Conservation (phyloP, 352 stramenopile species). For the Aphanomyces astaci region DNA sequence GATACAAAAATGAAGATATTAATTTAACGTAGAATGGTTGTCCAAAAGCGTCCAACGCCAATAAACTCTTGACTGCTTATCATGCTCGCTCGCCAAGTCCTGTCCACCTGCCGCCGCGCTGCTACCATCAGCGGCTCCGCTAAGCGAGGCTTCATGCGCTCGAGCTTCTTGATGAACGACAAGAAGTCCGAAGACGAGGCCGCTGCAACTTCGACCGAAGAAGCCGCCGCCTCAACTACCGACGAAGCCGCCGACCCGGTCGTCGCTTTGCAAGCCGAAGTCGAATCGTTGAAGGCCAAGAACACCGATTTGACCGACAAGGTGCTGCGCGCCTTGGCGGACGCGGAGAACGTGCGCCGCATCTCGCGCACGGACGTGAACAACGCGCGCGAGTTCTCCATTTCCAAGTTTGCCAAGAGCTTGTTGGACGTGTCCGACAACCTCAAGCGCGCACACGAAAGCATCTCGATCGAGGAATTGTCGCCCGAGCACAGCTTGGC, state of each 20-base stretch:
- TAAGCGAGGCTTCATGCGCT: conserved; percentile 14
- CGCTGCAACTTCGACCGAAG: conserved; percentile 19
- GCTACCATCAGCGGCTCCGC: background rate
- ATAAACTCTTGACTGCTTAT: conserved; percentile 4
- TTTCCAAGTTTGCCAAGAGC: conserved; percentile 94
- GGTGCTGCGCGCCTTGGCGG: conserved; percentile 87
- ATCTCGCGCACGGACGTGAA: conserved; percentile 92
- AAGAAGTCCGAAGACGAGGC: conserved; percentile 40
- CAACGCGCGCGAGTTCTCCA: conserved; percentile 91
- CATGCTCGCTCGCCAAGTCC: conserved; percentile 19
- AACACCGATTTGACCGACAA: conserved; percentile 81
- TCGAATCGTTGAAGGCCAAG: conserved; percentile 60
- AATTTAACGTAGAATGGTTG: conserved; percentile 1
- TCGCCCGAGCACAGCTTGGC: conserved; percentile 57
- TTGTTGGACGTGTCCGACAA: conserved; percentile 98
- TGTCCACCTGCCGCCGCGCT: conserved; percentile 11
- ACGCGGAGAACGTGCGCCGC: conserved; percentile 96
- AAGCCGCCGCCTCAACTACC: conserved; percentile 22
- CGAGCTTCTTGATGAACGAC: conserved; percentile 30
- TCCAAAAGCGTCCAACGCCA: background rate
- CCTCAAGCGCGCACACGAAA: conserved; percentile 90
- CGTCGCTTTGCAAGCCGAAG: conserved; percentile 50
- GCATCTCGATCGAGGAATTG: conserved; percentile 66
- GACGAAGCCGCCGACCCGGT: conserved; percentile 22
- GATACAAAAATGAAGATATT: background rate